phyloP scores from a whole-genome alignment of 73 alveolate species.

The Paramecium sexaurelia region DNA sequence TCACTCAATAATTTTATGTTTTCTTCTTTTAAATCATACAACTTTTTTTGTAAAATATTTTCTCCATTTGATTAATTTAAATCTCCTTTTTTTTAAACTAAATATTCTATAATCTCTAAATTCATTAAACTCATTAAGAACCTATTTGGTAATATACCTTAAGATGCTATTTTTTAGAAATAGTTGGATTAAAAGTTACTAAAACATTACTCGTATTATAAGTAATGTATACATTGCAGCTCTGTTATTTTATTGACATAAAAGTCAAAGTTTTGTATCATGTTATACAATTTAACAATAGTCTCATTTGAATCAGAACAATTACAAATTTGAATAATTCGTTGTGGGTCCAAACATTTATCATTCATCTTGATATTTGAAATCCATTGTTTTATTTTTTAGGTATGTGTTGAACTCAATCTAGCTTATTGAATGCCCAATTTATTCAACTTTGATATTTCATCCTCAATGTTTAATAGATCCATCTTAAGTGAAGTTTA shows the following conservation, averaged over 20 bases:
- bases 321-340: slow-evolving; percentile 21
- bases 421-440: not conserved
- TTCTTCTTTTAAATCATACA: not conserved
- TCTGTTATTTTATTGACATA: slow-evolving; percentile 19
- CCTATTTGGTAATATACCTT: slow-evolving; percentile 25
- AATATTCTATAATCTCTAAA: not conserved
- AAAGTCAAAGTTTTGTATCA: slow-evolving; percentile 12
- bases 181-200: not conserved
- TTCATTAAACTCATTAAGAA: not conserved
- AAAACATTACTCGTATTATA: slow-evolving; percentile 31
- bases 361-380: not conserved
- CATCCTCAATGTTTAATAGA: slow-evolving; percentile 10
- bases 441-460: not conserved
- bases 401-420: not conserved
- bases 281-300: slow-evolving; percentile 2
- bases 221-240: slow-evolving; percentile 6
- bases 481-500: not conserved
- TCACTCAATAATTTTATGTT: not conserved
- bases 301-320: slow-evolving; percentile 11
- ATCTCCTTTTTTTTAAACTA: not conserved
- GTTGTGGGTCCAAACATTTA: not conserved
- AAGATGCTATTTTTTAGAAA: not conserved
- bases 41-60: not conserved
- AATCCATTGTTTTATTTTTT: not conserved
- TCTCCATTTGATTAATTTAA: not conserved